phyloP scores from a whole-genome alignment of 2,329 filamentous ascomycete species.

The Cucurbitaria berberidis region DNA sequence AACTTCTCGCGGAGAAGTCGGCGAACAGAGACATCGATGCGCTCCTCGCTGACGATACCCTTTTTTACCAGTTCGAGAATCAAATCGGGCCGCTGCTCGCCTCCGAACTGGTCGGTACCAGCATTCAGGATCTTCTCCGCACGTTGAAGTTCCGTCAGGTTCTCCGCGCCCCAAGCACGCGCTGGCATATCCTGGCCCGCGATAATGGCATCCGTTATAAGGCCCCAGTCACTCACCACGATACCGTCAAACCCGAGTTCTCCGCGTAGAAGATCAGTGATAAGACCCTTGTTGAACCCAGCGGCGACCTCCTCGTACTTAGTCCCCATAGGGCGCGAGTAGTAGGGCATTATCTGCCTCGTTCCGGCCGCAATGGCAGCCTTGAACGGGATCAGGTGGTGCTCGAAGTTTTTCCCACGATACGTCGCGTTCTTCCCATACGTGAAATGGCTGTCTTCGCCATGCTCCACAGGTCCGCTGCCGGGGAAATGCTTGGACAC shows the following conservation, averaged over 20 bases:
- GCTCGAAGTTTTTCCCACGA: slow-evolving; percentile 58
- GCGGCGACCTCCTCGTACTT: slow-evolving; percentile 57
- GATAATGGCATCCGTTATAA: slow-evolving; percentile 56
- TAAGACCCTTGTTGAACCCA: slow-evolving; percentile 59
- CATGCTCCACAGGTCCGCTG: slow-evolving; percentile 56
- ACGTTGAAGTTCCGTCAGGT: slow-evolving; percentile 52
- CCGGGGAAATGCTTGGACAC: slow-evolving; percentile 63
- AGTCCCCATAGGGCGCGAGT: slow-evolving; percentile 56
- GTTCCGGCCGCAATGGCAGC: slow-evolving; percentile 58
- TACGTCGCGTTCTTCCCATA: slow-evolving; percentile 61
- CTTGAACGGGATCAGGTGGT: slow-evolving; percentile 59
- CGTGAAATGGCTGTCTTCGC: slow-evolving; percentile 60
- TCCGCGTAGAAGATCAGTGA: slow-evolving; percentile 57
- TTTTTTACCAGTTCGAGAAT: slow-evolving; percentile 55
- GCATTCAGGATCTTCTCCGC: slow-evolving; percentile 56
- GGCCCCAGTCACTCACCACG: slow-evolving; percentile 61
- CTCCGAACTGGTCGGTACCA: slow-evolving; percentile 61
- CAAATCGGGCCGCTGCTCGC: slow-evolving; percentile 57
- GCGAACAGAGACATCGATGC: slow-evolving; percentile 56
- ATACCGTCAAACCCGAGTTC: slow-evolving; percentile 60
- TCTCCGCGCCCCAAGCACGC: slow-evolving; percentile 59
- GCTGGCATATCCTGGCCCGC: slow-evolving; percentile 55
- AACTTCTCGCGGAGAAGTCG: slow-evolving; percentile 60
- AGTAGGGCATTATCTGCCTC: slow-evolving; percentile 61
- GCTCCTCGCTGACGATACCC: slow-evolving; percentile 51